Percentiles rank a stretch among this genome's conserved stretches.
phyloP scores from a whole-genome alignment of 2,329 filamentous ascomycete species.

The Emericellopsis atlantica region DNA sequence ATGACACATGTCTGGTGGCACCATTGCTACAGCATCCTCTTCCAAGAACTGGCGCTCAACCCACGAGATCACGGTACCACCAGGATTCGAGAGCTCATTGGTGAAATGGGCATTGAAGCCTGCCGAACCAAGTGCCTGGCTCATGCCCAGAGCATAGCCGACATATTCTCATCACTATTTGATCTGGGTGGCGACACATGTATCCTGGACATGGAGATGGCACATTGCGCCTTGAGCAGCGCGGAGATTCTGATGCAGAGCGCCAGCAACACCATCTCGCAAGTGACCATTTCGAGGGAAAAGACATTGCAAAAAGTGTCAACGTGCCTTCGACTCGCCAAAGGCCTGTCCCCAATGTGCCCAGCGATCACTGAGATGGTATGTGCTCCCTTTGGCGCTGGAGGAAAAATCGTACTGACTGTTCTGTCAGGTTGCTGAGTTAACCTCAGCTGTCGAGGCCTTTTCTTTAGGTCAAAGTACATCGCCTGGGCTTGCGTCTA shows the following conservation, averaged over 20 bases:
- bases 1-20: conserved; percentile 3
- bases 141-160: neutral
- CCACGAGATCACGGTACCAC: neutral
- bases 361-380: neutral
- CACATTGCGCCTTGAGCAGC: conserved; percentile 1
- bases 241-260: conserved; percentile 1
- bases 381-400: neutral
- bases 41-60: neutral
- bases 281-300: neutral
- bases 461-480: neutral
- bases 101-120: neutral
- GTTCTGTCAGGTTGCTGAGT: neutral
- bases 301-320: neutral
- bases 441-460: neutral
- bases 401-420: neutral
- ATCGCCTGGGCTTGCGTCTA: neutral
- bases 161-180: neutral
- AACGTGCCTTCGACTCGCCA: neutral
- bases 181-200: neutral
- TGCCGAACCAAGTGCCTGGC: conserved; percentile 1
- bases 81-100: neutral
- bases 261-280: neutral
- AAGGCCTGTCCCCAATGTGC: neutral
- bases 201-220: conserved; percentile 3
- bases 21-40: conserved; percentile 1